Evolutionary conservation across 164 flowering plant genomes (phyloP).

Genomic region (Kingdonia uniflora): DNA sequence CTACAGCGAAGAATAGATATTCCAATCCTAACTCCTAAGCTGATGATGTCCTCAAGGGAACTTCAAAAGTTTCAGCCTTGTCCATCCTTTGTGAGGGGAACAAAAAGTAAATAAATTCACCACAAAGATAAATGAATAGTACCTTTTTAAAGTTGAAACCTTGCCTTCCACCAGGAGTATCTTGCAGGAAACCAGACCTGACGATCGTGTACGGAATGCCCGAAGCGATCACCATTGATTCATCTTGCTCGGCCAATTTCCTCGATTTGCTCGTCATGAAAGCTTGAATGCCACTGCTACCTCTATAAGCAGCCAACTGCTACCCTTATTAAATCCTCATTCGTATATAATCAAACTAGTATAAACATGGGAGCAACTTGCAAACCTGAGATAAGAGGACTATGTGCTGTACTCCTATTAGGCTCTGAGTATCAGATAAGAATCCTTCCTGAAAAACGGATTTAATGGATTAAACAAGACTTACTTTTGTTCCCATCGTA

Average conservation of each 20-base stretch:
- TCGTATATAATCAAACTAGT: background rate
- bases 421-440: constrained; percentile 29
- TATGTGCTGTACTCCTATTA: constrained; percentile 63
- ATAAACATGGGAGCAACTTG: constrained; percentile 1
- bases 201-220: constrained; percentile 83
- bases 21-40: background rate
- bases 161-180: constrained; percentile 65
- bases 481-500: too few relatives aligned
- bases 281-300: constrained; percentile 65
- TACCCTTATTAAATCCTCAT: constrained; percentile 39
- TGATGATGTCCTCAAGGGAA: background rate
- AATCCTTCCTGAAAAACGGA: constrained; percentile 58
- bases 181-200: constrained; percentile 50
- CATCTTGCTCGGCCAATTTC: constrained; percentile 79
- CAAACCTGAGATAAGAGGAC: constrained; percentile 77
- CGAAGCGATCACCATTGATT: constrained; percentile 34
- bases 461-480: background rate
- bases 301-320: constrained; percentile 87
- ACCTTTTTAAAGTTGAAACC: constrained; percentile 88
- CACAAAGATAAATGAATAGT: constrained; percentile 1
- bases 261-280: constrained; percentile 51
- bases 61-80: too few relatives aligned
- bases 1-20: background rate
- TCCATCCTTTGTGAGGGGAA: too few relatives aligned
- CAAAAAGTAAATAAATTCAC: too few relatives aligned